phyloP scores from a whole-genome alignment of 2,329 filamentous ascomycete species.

The Diaporthe batatas region DNA sequence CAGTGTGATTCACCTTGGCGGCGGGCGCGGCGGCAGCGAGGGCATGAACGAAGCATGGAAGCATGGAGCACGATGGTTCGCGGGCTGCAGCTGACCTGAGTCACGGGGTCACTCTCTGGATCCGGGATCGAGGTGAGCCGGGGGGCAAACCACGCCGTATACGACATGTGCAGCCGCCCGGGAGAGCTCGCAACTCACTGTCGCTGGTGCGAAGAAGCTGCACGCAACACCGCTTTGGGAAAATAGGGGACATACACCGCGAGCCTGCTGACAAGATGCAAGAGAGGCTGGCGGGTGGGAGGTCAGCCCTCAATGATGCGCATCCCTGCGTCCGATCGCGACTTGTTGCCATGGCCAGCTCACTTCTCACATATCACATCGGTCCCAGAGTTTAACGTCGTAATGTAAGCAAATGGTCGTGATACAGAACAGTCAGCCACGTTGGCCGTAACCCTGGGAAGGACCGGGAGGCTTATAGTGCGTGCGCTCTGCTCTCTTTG shows the following conservation, averaged over 20 bases:
- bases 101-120: neutral
- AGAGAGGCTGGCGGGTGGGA: neutral
- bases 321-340: constrained; percentile 23
- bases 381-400: neutral
- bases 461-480: neutral
- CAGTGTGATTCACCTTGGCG: neutral
- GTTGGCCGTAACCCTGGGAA: constrained; percentile 10
- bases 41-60: neutral
- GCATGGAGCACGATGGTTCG: constrained; percentile 12
- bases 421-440: constrained; percentile 9
- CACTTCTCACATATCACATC: constrained; percentile 33
- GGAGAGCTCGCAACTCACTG: neutral
- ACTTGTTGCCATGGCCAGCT: constrained; percentile 24
- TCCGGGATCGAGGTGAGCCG: constrained; percentile 15
- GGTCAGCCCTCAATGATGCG: constrained; percentile 9
- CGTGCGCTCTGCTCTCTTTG: neutral
- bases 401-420: neutral
- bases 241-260: neutral
- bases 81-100: constrained; percentile 28
- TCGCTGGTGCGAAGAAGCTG: neutral
- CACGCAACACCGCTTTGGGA: constrained; percentile 28
- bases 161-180: neutral
- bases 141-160: neutral
- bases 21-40: neutral
- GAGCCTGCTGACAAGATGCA: constrained; percentile 6